These are phyloP conservation scores for Neurospora sp. DNA, from an alignment of 495 filamentous ascomycete genomes.

Conservation along the genomic window DNA sequence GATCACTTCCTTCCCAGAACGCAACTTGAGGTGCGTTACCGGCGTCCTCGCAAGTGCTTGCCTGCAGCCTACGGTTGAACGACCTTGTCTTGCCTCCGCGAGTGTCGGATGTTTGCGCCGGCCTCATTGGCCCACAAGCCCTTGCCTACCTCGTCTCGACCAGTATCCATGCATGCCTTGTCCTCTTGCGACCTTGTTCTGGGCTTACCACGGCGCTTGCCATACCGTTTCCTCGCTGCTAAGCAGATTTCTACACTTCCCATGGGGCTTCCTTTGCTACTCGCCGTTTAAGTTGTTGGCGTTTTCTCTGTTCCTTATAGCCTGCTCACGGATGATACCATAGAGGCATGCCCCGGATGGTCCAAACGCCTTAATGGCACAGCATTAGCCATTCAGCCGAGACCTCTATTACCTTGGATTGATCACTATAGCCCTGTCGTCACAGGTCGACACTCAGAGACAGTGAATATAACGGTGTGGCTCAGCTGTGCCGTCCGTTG, in stretches of 20 bases:
- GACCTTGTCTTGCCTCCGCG: constrained; percentile 20
- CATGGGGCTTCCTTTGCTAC: constrained; percentile 7
- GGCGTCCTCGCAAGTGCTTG: constrained; percentile 2
- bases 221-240: constrained; percentile 12
- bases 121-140: constrained; percentile 19
- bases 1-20: constrained; percentile 9
- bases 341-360: constrained; percentile 28
- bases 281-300: constrained; percentile 13
- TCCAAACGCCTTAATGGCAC: constrained; percentile 36
- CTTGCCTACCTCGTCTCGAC: constrained; percentile 15
- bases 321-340: constrained; percentile 9
- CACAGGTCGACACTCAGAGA: constrained; percentile 12
- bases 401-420: constrained; percentile 30
- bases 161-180: constrained; percentile 19
- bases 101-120: constrained; percentile 23
- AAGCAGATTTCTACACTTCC: neutral
- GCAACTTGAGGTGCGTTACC: constrained; percentile 1
- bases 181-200: constrained; percentile 15
- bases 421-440: constrained; percentile 31
- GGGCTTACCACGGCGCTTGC: constrained; percentile 14
- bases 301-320: constrained; percentile 19
- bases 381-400: constrained; percentile 49
- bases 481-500: constrained; percentile 35
- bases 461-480: constrained; percentile 31
- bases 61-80: constrained; percentile 15